These are phyloP conservation scores for Xerocomus spinulosus DNA, from an alignment of 768 basidiomycete species.

Conservation along the genomic window DNA sequence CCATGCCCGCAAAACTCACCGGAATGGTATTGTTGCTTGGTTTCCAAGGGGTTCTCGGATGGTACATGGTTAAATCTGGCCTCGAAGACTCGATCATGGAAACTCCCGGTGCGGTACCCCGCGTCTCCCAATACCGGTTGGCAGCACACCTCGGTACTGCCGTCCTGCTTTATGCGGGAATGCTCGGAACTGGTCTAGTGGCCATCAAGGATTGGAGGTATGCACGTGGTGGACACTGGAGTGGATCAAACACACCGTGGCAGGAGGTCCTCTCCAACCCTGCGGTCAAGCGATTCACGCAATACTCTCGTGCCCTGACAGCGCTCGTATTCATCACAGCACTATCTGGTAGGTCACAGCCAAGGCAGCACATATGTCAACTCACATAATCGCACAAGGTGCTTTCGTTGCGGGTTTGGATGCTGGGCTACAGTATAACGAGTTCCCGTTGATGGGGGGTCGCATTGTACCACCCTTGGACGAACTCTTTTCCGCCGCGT, in stretches of 20 bases:
- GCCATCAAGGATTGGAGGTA: constrained; percentile 78
- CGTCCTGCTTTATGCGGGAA: constrained; percentile 87
- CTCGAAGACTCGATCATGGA: constrained; percentile 78
- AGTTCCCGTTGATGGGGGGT: constrained; percentile 96
- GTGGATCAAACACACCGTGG: constrained; percentile 45
- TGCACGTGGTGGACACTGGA: constrained; percentile 54
- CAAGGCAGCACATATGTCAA: neutral
- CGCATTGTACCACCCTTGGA: constrained; percentile 72
- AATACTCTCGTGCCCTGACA: constrained; percentile 56
- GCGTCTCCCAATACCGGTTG: constrained; percentile 94
- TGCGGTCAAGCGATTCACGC: constrained; percentile 52
- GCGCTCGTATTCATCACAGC: constrained; percentile 88
- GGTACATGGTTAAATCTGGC: constrained; percentile 99
- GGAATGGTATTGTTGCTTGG: constrained; percentile 81
- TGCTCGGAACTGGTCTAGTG: constrained; percentile 76
- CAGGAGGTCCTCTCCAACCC: constrained; percentile 51
- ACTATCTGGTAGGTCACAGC: constrained; percentile 65
- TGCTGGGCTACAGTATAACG: constrained; percentile 95
- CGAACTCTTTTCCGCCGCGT: constrained; percentile 76
- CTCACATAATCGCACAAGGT: constrained; percentile 43
- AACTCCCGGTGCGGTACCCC: constrained; percentile 79
- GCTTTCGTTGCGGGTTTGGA: constrained; percentile 98
- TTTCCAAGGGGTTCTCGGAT: constrained; percentile 87
- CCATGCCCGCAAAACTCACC: constrained; percentile 59
- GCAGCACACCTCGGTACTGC: constrained; percentile 94